These are phyloP conservation scores for Eucalyptus shirleyi DNA, from an alignment of 345 rosid species.

Conservation along the genomic window DNA sequence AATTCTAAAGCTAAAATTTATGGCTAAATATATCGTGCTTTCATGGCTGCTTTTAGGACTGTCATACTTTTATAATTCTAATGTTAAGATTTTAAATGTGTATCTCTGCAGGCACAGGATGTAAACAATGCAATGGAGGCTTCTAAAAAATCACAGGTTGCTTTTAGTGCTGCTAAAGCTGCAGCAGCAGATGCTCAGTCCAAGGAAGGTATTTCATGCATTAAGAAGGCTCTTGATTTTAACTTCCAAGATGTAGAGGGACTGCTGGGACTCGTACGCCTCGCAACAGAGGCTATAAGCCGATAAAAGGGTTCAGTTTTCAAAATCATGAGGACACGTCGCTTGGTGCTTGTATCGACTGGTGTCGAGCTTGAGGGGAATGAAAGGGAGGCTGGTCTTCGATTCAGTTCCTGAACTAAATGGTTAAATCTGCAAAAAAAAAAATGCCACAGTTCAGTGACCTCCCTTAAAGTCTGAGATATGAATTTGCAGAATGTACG, in stretches of 20 bases:
- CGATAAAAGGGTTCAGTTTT: constrained; percentile 11
- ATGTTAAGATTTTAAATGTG: neutral
- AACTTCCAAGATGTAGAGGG: constrained; percentile 91
- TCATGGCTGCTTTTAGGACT: neutral
- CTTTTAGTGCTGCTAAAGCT: constrained; percentile 49
- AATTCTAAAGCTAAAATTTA: neutral
- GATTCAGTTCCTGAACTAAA: neutral
- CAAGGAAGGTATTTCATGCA: constrained; percentile 48
- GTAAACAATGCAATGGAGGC: constrained; percentile 90
- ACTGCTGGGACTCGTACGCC: constrained; percentile 61
- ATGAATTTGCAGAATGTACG: neutral
- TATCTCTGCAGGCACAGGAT: constrained; percentile 57
- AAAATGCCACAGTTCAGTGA: neutral
- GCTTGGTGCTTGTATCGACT: neutral
- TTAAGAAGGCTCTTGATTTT: constrained; percentile 85
- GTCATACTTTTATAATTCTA: neutral
- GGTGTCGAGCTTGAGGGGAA: neutral
- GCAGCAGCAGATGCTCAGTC: constrained; percentile 36
- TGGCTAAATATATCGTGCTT: neutral
- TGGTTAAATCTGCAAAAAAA: neutral
- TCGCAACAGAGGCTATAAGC: constrained; percentile 74
- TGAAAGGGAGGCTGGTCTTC: neutral
- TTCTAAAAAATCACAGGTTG: constrained; percentile 67
- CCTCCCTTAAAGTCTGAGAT: neutral
- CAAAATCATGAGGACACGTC: neutral